These are phyloP conservation scores for Pichia thaimueangensis DNA, from an alignment of 805 yeast genomes.

Conservation along the genomic window DNA sequence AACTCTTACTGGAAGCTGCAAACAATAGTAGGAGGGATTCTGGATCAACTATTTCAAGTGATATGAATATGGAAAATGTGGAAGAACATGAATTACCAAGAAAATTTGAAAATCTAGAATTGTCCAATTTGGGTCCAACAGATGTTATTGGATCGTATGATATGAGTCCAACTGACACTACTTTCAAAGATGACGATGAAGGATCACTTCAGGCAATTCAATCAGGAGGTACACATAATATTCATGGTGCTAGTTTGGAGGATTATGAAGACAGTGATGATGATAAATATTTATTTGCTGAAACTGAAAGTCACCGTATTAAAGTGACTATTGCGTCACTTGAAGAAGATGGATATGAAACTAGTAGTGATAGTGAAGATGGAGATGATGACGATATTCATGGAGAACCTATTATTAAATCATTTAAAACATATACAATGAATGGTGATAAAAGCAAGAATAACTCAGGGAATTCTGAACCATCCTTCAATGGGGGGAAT, in stretches of 20 bases:
- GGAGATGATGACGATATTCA: conserved; percentile 3
- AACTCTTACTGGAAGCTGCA: conserved; percentile 10
- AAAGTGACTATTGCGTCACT: conserved; percentile 8
- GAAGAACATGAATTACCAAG: not conserved
- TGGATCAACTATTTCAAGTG: conserved; percentile 10
- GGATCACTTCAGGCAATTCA: too few relatives aligned
- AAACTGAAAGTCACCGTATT: not conserved
- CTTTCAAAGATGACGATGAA: too few relatives aligned
- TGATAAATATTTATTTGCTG: not conserved
- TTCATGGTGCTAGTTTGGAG: too few relatives aligned
- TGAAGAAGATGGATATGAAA: conserved; percentile 12
- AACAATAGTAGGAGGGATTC: conserved; percentile 12
- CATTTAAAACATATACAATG: conserved; percentile 5
- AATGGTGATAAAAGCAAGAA: not conserved
- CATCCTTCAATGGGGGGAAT: too few relatives aligned
- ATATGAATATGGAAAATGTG: conserved; percentile 1
- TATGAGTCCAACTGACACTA: conserved; percentile 1
- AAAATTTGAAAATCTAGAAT: not conserved
- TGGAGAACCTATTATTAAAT: not conserved
- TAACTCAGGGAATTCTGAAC: too few relatives aligned
- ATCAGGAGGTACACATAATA: too few relatives aligned
- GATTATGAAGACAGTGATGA: not conserved
- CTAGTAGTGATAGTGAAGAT: conserved; percentile 10
- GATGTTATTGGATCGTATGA: not conserved
- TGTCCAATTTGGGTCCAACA: conserved; percentile 1